Conservation (phyloP, 805 yeast species). For the Osmozyma mogii region DNA sequence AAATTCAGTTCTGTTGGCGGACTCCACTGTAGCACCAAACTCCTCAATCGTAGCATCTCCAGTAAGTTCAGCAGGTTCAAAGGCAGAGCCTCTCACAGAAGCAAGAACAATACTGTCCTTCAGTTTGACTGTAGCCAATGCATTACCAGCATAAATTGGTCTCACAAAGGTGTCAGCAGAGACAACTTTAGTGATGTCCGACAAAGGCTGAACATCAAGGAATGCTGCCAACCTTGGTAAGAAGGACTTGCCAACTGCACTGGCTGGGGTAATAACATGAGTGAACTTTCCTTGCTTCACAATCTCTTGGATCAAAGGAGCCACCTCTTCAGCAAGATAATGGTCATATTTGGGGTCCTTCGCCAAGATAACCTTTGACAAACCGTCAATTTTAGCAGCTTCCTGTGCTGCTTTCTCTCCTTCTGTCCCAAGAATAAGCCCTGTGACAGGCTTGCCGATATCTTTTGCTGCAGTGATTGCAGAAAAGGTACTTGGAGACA, state of each 20-base stretch:
- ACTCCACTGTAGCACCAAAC: conserved; percentile 29
- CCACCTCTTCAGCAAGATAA: conserved; percentile 69
- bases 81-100: conserved; percentile 83
- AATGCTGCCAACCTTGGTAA: conserved; percentile 84
- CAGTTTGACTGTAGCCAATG: conserved; percentile 71
- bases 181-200: conserved; percentile 68
- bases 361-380: conserved; percentile 52
- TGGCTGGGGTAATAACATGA: conserved; percentile 73
- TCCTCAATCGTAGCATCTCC: conserved; percentile 41
- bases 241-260: conserved; percentile 82
- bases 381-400: conserved; percentile 45
- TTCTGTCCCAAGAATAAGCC: conserved; percentile 64
- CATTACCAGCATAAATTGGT: conserved; percentile 96
- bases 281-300: conserved; percentile 40
- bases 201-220: conserved; percentile 79
- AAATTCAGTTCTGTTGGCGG: conserved; percentile 46
- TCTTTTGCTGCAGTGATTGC: conserved; percentile 71
- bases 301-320: conserved; percentile 54
- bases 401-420: conserved; percentile 36
- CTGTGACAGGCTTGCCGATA: conserved; percentile 75
- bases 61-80: conserved; percentile 36
- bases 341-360: conserved; percentile 54
- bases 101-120: conserved; percentile 58
- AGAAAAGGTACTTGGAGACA: conserved; percentile 64
- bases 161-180: conserved; percentile 70